These are phyloP conservation scores for Moricandia moricandioides DNA, from an alignment of 345 rosid species.

Conservation along the genomic window DNA sequence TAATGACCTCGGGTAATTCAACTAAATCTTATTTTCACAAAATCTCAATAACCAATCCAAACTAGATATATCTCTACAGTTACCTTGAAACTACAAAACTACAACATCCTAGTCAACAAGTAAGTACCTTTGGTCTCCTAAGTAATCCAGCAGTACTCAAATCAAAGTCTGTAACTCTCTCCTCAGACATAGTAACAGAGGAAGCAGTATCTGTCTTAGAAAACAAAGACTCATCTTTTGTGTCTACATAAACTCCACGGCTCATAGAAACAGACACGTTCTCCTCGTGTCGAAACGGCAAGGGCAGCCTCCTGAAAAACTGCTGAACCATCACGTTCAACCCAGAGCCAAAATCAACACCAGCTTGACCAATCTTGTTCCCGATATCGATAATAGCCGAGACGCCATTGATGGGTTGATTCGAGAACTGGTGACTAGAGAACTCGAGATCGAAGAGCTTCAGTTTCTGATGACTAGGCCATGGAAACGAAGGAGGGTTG, in stretches of 20 bases:
- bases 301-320: constrained; percentile 66
- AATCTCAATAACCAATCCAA: no score
- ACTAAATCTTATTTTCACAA: no score
- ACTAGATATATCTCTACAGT: no score
- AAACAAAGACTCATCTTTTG: constrained; percentile 40
- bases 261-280: constrained; percentile 32
- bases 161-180: constrained; percentile 53
- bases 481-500: constrained; percentile 63
- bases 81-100: background rate
- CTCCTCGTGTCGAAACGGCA: constrained; percentile 67
- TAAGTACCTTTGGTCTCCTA: constrained; percentile 68
- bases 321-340: constrained; percentile 77
- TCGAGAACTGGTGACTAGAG: constrained; percentile 47
- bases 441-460: constrained; percentile 76
- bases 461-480: constrained; percentile 60
- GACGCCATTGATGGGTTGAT: constrained; percentile 54
- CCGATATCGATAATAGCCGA: constrained; percentile 72
- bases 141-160: constrained; percentile 50
- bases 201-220: constrained; percentile 35
- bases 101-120: constrained; percentile 11
- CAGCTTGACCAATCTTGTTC: constrained; percentile 80
- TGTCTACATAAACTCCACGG: constrained; percentile 26
- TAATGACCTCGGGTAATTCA: no score
- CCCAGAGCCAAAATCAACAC: constrained; percentile 77
- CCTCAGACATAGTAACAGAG: constrained; percentile 43